These are phyloP conservation scores for Colletotrichum paranaense DNA, from an alignment of 2,329 filamentous ascomycete genomes.

Conservation along the genomic window DNA sequence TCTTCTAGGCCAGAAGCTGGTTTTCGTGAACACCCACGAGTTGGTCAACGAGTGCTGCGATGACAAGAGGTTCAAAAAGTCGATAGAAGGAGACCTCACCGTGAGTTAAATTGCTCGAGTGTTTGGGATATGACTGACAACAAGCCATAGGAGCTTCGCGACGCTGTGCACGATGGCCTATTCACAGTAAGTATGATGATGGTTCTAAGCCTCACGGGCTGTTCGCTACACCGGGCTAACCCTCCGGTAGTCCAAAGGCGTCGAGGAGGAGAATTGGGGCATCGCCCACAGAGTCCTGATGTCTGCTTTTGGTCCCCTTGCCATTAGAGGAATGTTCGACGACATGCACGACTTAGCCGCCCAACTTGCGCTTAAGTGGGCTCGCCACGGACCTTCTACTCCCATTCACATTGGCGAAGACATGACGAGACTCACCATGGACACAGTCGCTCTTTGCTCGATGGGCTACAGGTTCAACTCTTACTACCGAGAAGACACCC, in stretches of 20 bases:
- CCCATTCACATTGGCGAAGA: constrained; percentile 66
- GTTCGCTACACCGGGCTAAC: not conserved
- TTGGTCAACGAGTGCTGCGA: constrained; percentile 73
- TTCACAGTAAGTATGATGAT: constrained; percentile 32
- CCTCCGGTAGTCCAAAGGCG: not conserved
- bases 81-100: constrained; percentile 58
- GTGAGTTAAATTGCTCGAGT: not conserved
- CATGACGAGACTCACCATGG: constrained; percentile 71
- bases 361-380: constrained; percentile 67
- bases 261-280: constrained; percentile 40
- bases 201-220: no score
- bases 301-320: constrained; percentile 76
- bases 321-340: constrained; percentile 70
- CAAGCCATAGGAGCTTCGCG: constrained; percentile 60
- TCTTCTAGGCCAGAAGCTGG: constrained; percentile 55
- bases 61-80: constrained; percentile 73
- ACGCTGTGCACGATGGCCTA: constrained; percentile 59
- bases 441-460: constrained; percentile 70
- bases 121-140: not conserved
- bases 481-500: constrained; percentile 61
- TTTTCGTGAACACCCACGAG: constrained; percentile 64
- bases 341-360: constrained; percentile 63
- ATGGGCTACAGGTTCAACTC: constrained; percentile 72
- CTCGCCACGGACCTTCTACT: constrained; percentile 52
- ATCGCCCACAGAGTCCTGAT: constrained; percentile 74